Evolutionary conservation across 2,329 filamentous ascomycete species (phyloP).

Genomic region (Arthrobotrys musiformis): DNA sequence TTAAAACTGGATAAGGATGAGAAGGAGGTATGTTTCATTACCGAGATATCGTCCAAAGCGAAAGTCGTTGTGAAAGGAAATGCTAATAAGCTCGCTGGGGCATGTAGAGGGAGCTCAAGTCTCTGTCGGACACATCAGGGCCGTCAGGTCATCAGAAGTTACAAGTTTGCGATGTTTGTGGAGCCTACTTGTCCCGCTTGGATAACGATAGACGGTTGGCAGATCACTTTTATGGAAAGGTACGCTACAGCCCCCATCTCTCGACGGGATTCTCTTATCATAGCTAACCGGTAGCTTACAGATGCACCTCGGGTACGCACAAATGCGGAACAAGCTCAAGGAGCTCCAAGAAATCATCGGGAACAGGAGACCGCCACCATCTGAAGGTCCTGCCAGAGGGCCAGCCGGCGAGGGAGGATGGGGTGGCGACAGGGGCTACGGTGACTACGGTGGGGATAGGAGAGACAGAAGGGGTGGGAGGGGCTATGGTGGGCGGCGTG

Average conservation of each 20-base stretch:
- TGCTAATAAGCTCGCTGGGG: not conserved
- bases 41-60: no score
- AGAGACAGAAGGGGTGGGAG: conserved; percentile 60
- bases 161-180: conserved; percentile 98
- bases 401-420: conserved; percentile 26
- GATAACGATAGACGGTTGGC: conserved; percentile 94
- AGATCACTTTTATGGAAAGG: conserved; percentile 97
- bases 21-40: conserved; percentile 57
- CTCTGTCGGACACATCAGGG: conserved; percentile 88
- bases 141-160: conserved; percentile 96
- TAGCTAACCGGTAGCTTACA: not conserved
- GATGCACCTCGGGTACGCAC: conserved; percentile 97
- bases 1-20: conserved; percentile 84
- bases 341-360: conserved; percentile 87
- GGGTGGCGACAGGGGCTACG: conserved; percentile 37
- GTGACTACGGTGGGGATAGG: conserved; percentile 63
- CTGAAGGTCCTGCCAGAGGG: conserved; percentile 64
- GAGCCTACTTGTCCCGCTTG: conserved; percentile 88
- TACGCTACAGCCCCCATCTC: not conserved
- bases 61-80: no score
- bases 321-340: conserved; percentile 95
- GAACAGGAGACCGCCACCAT: conserved; percentile 72
- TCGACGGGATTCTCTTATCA: not conserved
- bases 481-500: conserved; percentile 57
- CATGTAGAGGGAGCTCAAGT: conserved; percentile 86